These are phyloP conservation scores for Ampelomyces quisqualis DNA, from an alignment of 2,329 filamentous ascomycete genomes.

Conservation along the genomic window DNA sequence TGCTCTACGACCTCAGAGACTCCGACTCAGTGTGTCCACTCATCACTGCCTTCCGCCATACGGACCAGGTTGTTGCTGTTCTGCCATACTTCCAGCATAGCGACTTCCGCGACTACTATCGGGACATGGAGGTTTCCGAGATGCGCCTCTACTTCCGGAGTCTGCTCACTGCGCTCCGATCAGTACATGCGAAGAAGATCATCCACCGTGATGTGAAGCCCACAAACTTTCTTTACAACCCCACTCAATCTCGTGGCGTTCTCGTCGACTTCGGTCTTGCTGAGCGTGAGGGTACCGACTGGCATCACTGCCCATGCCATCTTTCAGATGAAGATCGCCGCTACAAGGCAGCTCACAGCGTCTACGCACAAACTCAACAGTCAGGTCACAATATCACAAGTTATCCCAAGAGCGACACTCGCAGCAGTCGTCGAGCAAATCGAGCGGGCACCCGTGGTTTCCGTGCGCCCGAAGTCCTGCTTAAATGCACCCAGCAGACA, in stretches of 20 bases:
- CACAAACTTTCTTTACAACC: conserved; percentile 95
- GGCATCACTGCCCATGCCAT: conserved; percentile 79
- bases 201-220: conserved; percentile 96
- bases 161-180: conserved; percentile 79
- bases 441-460: conserved; percentile 93
- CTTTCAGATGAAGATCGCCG: conserved; percentile 64
- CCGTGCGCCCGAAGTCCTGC: conserved; percentile 90
- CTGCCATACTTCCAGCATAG: conserved; percentile 94
- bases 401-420: conserved; percentile 86
- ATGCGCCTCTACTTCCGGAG: conserved; percentile 88
- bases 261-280: conserved; percentile 99
- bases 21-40: conserved; percentile 88
- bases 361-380: conserved; percentile 58
- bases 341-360: conserved; percentile 55
- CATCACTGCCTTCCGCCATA: conserved; percentile 92
- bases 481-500: conserved; percentile 95
- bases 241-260: conserved; percentile 75
- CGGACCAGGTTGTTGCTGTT: conserved; percentile 92
- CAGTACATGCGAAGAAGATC: conserved; percentile 81
- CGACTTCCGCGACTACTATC: conserved; percentile 93
- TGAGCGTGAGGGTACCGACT: conserved; percentile 70
- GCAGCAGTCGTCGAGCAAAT: conserved; percentile 86
- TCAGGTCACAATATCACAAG: conserved; percentile 52
- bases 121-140: conserved; percentile 80
- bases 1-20: conserved; percentile 81